phyloP scores from a whole-genome alignment of 805 yeast genomes.

The Lachancea kluyveri region DNA sequence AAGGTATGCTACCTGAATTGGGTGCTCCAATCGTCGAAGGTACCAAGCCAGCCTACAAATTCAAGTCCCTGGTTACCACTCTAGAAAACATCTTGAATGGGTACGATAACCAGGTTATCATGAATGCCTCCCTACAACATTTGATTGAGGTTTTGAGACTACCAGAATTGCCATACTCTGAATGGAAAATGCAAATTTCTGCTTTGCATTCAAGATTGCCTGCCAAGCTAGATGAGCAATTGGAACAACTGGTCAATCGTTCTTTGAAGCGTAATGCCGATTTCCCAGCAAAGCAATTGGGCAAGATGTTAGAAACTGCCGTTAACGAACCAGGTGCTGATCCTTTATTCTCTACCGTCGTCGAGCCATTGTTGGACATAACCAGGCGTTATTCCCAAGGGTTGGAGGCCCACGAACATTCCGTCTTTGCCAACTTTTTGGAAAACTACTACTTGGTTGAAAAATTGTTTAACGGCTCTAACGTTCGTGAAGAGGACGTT shows the following conservation, averaged over 20 bases:
- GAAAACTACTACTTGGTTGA: conserved; percentile 75
- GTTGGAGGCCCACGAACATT: conserved; percentile 74
- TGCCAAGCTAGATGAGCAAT: conserved; percentile 59
- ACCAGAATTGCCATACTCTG: conserved; percentile 83
- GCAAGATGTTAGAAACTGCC: conserved; percentile 63
- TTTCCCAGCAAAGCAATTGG: conserved; percentile 87
- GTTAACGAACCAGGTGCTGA: conserved; percentile 43
- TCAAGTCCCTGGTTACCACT: conserved; percentile 49
- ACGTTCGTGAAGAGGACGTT: conserved; percentile 81
- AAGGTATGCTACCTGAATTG: conserved; percentile 84
- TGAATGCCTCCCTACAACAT: conserved; percentile 74
- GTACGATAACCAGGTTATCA: conserved; percentile 90
- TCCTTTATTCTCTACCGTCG: conserved; percentile 47
- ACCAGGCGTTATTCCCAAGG: conserved; percentile 70
- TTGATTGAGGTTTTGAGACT: conserved; percentile 69
- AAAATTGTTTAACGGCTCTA: conserved; percentile 66
- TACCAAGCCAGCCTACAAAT: conserved; percentile 75
- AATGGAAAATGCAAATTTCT: conserved; percentile 80
- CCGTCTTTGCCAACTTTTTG: conserved; percentile 63
- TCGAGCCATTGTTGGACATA: conserved; percentile 69
- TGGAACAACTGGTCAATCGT: conserved; percentile 63
- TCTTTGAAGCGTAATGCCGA: conserved; percentile 60
- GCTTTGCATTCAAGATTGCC: conserved; percentile 93
- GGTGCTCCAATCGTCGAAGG: conserved; percentile 84
- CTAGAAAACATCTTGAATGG: conserved; percentile 81